Base-by-base conservation (phyloP, 176 grass and related monocot species). In the Triticum turgidum region DNA sequence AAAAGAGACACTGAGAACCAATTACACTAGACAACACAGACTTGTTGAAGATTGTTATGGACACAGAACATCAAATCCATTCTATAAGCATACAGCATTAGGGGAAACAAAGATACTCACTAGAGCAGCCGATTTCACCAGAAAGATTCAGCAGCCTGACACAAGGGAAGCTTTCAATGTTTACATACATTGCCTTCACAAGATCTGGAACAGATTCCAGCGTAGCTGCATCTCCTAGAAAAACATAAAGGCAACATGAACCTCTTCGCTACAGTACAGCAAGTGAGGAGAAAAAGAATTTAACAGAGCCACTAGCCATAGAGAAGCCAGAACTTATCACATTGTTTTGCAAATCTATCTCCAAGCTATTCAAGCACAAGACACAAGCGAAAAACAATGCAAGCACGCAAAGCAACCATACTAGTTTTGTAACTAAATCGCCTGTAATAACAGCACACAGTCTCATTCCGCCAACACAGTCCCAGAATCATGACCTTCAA, bases 131-230 rank as follows among this genome's bases (percentile, higher is more conserved):
- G 30, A 98, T 91, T 96, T 88, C 90, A 82, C 97, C 97, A 70
- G 92, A 94, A 64, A 94, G 92, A 90, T 96, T 98, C 87, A 98
- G 85, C 75, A 98, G 82, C 76, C 93, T 83, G 70, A 98, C 97
- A 62, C 97, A 98, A 77, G 97, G 97, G 85, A 80, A 98, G 80
- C 92, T 98, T 80, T 98, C 82, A 68, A 98, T 82, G 79, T 91
- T 90, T 47, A 87, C 24, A 77, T 96, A 96, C 97, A 98, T 96
- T 76, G 88, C 92, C 80, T 89, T 98, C 84, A 96, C 90, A 75
- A 98, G 93, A 90, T 98, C 97, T 24, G 97, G 97, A 91, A 98
- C 92, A 74, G 97, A 96, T 64, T 94, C 94, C 89, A 98, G 72
- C 10, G 84, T 75, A 15, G 82, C 80, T 74, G 30, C 79, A 80